Conservation (phyloP, 1,284 basidiomycete genomes). For the Stygiomarasmius scandens region DNA sequence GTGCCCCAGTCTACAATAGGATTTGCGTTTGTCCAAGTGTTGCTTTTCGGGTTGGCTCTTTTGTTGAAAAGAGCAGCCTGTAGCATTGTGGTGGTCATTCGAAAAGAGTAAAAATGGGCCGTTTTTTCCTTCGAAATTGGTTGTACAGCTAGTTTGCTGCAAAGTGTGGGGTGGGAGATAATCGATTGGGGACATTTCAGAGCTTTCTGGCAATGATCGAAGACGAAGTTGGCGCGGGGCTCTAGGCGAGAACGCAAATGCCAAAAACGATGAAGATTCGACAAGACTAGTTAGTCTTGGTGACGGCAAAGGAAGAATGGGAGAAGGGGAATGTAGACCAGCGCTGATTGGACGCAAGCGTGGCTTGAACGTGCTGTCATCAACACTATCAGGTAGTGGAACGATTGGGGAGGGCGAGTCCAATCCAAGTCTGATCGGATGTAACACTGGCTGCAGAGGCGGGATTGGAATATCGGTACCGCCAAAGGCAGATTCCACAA, state of each 20-base stretch:
- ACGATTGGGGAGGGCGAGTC: background rate
- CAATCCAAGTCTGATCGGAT: background rate
- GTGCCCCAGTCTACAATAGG: too few relatives aligned
- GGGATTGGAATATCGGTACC: background rate
- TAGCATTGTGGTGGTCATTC: too few relatives aligned
- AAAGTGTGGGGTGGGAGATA: background rate
- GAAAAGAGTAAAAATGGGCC: too few relatives aligned
- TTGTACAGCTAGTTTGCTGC: too few relatives aligned
- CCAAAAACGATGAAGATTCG: too few relatives aligned
- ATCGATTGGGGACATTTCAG: background rate
- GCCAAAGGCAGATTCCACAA: background rate
- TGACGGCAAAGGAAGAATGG: slow-evolving; percentile 12
- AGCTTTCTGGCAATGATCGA: background rate
- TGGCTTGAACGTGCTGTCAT: background rate
- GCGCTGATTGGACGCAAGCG: background rate
- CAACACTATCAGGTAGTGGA: background rate
- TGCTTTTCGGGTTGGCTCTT: too few relatives aligned
- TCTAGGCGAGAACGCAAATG: background rate
- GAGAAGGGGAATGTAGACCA: slow-evolving; percentile 7
- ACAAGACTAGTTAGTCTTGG: background rate
- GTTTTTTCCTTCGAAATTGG: too few relatives aligned
- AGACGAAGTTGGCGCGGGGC: background rate
- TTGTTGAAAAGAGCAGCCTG: too few relatives aligned
- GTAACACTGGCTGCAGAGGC: background rate
- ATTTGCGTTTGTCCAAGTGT: too few relatives aligned